A percentile compares a stretch with the other conserved stretches of the same genome.
phyloP scores from a whole-genome alignment of 2,329 filamentous ascomycete species.

The Pseudogymnoascus sp. region DNA sequence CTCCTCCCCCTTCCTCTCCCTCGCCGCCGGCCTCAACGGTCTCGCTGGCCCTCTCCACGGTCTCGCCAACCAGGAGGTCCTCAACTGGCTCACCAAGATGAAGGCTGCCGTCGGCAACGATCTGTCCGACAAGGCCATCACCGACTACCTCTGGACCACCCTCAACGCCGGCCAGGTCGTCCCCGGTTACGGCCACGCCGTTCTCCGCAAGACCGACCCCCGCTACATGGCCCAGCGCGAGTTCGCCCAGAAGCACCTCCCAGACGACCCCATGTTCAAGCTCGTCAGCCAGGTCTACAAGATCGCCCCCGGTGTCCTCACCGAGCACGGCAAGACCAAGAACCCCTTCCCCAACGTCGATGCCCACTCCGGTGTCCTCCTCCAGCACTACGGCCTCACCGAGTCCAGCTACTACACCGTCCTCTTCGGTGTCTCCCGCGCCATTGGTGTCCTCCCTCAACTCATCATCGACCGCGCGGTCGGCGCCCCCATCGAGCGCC shows the following conservation, averaged over 20 bases:
- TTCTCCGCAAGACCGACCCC: constrained; percentile 98
- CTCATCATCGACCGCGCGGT: constrained; percentile 98
- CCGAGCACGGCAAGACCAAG: constrained; percentile 99
- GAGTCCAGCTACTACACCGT: constrained; percentile 99
- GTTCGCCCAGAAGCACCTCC: constrained; percentile 80
- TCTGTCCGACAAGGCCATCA: constrained; percentile 92
- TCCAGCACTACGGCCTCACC: constrained; percentile 98
- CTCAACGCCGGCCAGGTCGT: constrained; percentile 94
- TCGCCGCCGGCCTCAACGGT: constrained; percentile 95
- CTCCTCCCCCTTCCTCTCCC: constrained; percentile 93
- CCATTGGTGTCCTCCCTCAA: constrained; percentile 96
- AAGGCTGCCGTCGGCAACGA: constrained; percentile 91
- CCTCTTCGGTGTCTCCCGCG: constrained; percentile 96
- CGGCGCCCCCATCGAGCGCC: constrained; percentile 93
- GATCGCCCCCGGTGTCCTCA: constrained; percentile 95
- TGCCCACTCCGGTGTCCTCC: constrained; percentile 96
- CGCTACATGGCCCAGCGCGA: constrained; percentile 97
- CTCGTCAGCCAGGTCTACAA: constrained; percentile 99
- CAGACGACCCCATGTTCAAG: constrained; percentile 99
- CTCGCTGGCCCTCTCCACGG: constrained; percentile 97
- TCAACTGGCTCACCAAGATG: constrained; percentile 99
- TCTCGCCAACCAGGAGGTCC: constrained; percentile 98
- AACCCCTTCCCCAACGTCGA: constrained; percentile 99
- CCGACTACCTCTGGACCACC: constrained; percentile 96
- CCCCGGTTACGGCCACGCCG: constrained; percentile 95